Conservation (phyloP, 805 yeast species). For the Teunomyces funiuensis region DNA sequence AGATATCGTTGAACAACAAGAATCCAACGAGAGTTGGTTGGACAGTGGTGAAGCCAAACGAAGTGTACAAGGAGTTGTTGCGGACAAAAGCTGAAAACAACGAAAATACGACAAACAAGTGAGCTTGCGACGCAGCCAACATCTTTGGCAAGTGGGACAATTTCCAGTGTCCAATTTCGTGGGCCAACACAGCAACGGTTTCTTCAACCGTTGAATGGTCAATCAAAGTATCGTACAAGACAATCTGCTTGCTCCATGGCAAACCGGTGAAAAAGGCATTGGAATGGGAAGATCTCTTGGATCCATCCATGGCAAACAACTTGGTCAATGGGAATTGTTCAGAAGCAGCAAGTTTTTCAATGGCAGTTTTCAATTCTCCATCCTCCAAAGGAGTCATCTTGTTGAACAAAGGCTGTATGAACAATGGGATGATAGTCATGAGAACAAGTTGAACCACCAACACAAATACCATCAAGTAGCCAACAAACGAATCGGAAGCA, state of each 20-base stretch:
- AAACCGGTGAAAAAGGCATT: conserved; percentile 95
- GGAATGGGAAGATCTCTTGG: conserved; percentile 93
- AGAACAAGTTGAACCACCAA: conserved; percentile 69
- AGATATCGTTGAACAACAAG: conserved; percentile 71
- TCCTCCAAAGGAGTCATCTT: conserved; percentile 86
- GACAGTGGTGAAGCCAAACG: conserved; percentile 69
- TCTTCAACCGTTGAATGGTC: conserved; percentile 74
- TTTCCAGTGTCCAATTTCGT: conserved; percentile 98
- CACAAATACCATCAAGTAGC: conserved; percentile 73
- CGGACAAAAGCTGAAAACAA: conserved; percentile 78
- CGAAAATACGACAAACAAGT: conserved; percentile 63
- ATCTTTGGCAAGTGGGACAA: conserved; percentile 81
- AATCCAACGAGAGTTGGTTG: conserved; percentile 83
- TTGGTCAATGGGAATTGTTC: conserved; percentile 85
- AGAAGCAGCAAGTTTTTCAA: conserved; percentile 72
- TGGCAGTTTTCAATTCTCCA: conserved; percentile 80
- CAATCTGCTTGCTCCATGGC: conserved; percentile 97
- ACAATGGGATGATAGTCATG: conserved; percentile 76
- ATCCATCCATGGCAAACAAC: conserved; percentile 91
- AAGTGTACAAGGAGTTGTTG: conserved; percentile 71
- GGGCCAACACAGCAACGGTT: conserved; percentile 94
- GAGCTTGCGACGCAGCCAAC: conserved; percentile 62
- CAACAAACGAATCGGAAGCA: conserved; percentile 78
- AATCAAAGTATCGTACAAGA: conserved; percentile 86
- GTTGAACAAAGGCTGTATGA: conserved; percentile 91